Percentiles rank a stretch among this genome's conserved stretches.
Conservation (phyloP, 192 early-diverging fungal genomes). For the Coemansia sp. region DNA sequence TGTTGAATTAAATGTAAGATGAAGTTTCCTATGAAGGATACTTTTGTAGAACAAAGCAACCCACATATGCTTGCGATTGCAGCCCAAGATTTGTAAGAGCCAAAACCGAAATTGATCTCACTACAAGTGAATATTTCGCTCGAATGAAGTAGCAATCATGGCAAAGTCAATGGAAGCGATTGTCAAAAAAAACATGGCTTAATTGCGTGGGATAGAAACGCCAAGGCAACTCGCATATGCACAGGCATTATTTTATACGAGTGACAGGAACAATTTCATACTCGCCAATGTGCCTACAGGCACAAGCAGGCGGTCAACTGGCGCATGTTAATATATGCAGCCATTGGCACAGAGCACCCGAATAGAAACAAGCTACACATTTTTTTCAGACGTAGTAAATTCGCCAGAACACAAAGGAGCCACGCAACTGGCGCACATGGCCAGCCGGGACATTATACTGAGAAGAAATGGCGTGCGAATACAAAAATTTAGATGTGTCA, state of each 20-base stretch:
- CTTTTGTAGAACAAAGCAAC: not conserved
- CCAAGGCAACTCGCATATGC: not conserved
- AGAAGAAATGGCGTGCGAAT: not conserved
- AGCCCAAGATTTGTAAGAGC: not conserved
- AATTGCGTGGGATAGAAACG: not conserved
- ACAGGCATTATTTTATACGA: not conserved
- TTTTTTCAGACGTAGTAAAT: not conserved
- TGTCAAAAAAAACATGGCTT: not conserved
- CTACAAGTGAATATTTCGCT: not conserved
- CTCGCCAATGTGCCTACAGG: not conserved
- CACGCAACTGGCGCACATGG: not conserved
- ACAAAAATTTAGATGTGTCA: not conserved
- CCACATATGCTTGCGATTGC: not conserved
- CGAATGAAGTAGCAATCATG: not conserved
- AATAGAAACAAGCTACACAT: not conserved
- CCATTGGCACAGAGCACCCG: not conserved
- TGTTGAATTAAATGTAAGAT: not conserved
- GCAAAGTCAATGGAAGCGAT: not conserved
- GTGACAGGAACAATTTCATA: not conserved
- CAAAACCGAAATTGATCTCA: not conserved
- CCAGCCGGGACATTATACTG: not conserved
- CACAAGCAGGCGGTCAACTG: not conserved
- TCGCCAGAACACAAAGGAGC: not conserved
- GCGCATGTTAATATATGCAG: slow-evolving; percentile 1
- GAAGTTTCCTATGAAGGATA: not conserved